Conservation (phyloP, 2,329 filamentous ascomycete genomes). For the Epichloe brachyelytri region DNA sequence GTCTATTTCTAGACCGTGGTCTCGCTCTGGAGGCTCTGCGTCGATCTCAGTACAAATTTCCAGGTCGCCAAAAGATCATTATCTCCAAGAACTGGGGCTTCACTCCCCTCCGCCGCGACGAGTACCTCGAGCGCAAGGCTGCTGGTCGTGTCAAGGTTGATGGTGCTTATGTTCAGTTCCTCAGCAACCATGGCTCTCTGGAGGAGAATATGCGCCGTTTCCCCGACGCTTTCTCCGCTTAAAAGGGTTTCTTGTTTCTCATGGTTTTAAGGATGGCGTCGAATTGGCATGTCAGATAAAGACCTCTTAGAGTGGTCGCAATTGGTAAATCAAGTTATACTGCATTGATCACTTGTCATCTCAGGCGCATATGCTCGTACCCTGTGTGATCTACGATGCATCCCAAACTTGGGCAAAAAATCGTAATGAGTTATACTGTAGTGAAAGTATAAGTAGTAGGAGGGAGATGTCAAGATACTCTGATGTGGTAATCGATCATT, state of each 20-base stretch:
- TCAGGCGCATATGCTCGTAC: not conserved
- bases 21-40: constrained; percentile 96
- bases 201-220: constrained; percentile 84
- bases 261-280: constrained; percentile 32
- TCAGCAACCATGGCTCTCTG: constrained; percentile 81
- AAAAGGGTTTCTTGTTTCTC: constrained; percentile 23
- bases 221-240: constrained; percentile 75
- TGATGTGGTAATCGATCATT: no score
- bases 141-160: constrained; percentile 90
- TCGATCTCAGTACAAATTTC: constrained; percentile 99
- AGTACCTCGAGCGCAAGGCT: constrained; percentile 93
- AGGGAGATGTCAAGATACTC: not conserved
- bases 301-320: constrained; percentile 20
- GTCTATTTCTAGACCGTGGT: constrained; percentile 52
- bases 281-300: constrained; percentile 30
- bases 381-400: not conserved
- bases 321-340: constrained; percentile 21
- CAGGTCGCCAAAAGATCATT: constrained; percentile 99
- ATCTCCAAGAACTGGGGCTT: constrained; percentile 99
- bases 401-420: not conserved
- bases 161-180: constrained; percentile 99
- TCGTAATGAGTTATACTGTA: not conserved
- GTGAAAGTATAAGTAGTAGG: not conserved
- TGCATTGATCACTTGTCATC: constrained; percentile 2
- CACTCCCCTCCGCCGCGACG: constrained; percentile 95